phyloP scores from a whole-genome alignment of 1,284 basidiomycete species.

The Leccinum angustisporum region DNA sequence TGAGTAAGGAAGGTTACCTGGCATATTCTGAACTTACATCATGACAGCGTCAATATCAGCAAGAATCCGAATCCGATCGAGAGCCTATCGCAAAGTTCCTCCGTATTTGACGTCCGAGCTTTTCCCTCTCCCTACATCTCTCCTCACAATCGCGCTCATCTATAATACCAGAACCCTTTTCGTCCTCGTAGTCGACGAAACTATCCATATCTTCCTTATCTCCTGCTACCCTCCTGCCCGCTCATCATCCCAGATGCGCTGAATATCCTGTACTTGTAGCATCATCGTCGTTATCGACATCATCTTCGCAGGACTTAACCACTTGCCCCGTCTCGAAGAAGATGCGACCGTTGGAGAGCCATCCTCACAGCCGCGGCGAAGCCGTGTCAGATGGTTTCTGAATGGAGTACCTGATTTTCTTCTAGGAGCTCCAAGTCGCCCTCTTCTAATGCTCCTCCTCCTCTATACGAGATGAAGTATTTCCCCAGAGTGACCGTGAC shows the following conservation, averaged over 20 bases:
- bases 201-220: conserved; percentile 79
- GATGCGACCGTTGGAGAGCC: conserved; percentile 63
- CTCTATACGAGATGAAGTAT: conserved; percentile 21
- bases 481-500: conserved; percentile 2
- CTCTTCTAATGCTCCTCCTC: conserved; percentile 81
- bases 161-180: conserved; percentile 67
- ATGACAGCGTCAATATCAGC: conserved; percentile 79
- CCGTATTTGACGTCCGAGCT: conserved; percentile 58
- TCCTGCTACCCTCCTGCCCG: conserved; percentile 53
- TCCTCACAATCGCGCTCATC: conserved; percentile 75
- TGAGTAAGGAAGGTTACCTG: conserved; percentile 18
- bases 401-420: conserved; percentile 86
- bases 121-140: conserved; percentile 64
- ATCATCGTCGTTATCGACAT: conserved; percentile 63
- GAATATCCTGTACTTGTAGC: conserved; percentile 65
- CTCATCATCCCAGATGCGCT: conserved; percentile 85
- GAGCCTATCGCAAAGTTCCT: conserved; percentile 56
- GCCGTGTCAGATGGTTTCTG: conserved; percentile 66
- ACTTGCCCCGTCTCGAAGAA: conserved; percentile 56
- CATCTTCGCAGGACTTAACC: conserved; percentile 71
- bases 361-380: conserved; percentile 70
- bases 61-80: conserved; percentile 60
- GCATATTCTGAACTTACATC: conserved; percentile 47
- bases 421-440: conserved; percentile 94
- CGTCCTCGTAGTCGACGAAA: conserved; percentile 93